phyloP scores from a whole-genome alignment of 805 yeast genomes.

The Suhomyces tanzawaensis region DNA sequence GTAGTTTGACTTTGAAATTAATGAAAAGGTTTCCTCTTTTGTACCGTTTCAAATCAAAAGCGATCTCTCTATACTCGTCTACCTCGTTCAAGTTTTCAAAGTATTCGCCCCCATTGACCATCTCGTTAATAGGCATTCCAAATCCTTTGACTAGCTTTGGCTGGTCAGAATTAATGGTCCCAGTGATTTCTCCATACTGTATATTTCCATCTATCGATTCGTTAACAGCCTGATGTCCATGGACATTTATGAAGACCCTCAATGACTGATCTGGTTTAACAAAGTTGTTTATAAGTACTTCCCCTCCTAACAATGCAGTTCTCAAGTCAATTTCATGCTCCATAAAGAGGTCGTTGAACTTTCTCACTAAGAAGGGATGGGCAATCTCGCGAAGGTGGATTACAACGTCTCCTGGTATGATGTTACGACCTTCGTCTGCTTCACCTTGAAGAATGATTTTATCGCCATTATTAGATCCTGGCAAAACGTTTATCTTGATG shows the following conservation, averaged over 20 bases:
- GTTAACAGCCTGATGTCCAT: constrained; percentile 23
- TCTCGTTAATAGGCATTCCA: constrained; percentile 59
- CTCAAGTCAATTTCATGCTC: constrained; percentile 47
- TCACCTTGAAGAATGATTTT: constrained; percentile 53
- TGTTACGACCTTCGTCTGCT: constrained; percentile 61
- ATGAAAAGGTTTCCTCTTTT: constrained; percentile 38
- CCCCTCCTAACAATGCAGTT: constrained; percentile 61
- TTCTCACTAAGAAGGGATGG: constrained; percentile 41
- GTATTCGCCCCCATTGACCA: constrained; percentile 23
- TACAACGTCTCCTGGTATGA: constrained; percentile 66
- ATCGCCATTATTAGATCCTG: constrained; percentile 56
- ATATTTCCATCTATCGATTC: constrained; percentile 12
- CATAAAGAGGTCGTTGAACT: constrained; percentile 43
- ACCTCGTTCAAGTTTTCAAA: constrained; percentile 20
- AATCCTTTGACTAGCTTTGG: constrained; percentile 47
- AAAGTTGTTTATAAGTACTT: constrained; percentile 33
- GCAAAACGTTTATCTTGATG: constrained; percentile 50
- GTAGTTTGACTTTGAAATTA: constrained; percentile 37
- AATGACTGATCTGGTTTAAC: constrained; percentile 31
- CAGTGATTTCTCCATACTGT: constrained; percentile 48
- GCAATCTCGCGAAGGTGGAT: constrained; percentile 47
- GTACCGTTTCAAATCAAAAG: constrained; percentile 20
- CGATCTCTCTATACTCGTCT: constrained; percentile 14
- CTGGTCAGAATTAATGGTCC: constrained; percentile 48
- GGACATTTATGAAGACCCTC: constrained; percentile 33